A percentile compares a stretch with the other conserved stretches of the same genome.
These are phyloP conservation scores for Populus pruinosa DNA, from an alignment of 345 rosid genomes.

Conservation along the genomic window DNA sequence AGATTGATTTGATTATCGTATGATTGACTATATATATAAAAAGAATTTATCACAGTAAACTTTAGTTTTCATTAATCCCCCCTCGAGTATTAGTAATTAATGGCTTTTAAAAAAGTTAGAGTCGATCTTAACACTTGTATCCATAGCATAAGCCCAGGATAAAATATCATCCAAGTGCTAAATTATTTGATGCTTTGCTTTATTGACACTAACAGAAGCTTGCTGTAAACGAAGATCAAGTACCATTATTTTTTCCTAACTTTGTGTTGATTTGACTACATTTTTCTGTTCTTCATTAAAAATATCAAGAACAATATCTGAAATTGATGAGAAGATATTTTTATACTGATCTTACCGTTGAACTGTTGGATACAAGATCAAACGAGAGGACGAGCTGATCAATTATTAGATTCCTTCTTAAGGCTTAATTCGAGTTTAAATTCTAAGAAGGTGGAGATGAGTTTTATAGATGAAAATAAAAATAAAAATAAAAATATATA, in stretches of 20 bases:
- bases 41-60: background rate
- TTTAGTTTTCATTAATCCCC: background rate
- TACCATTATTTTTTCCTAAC: background rate
- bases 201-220: background rate
- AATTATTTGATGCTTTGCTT: background rate
- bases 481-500: too few relatives aligned
- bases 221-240: background rate
- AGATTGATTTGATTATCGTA: background rate
- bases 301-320: background rate
- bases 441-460: too few relatives aligned
- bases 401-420: too few relatives aligned
- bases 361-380: too few relatives aligned
- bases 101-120: background rate
- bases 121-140: background rate
- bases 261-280: background rate
- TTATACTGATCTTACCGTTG: too few relatives aligned
- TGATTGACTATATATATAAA: background rate
- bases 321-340: background rate
- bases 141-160: background rate
- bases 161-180: background rate
- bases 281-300: background rate
- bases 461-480: too few relatives aligned
- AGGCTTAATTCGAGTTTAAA: too few relatives aligned
- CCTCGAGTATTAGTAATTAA: background rate
- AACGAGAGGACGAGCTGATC: too few relatives aligned